Conservation (phyloP, 306 rosid species). For the Inga oerstediana region DNA sequence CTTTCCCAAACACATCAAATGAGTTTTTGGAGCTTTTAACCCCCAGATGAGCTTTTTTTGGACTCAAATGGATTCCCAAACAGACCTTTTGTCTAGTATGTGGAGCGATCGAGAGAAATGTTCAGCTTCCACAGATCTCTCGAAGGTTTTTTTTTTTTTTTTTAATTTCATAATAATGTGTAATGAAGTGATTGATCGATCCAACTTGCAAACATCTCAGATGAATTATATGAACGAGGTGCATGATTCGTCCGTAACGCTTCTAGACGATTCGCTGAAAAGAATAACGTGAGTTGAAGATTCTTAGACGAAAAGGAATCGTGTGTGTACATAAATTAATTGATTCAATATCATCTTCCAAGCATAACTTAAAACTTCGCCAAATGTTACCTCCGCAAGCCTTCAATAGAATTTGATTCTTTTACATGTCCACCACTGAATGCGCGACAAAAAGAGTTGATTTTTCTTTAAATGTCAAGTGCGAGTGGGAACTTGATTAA, state of each 20-base stretch:
- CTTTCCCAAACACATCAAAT: too few relatives aligned
- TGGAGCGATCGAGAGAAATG: neutral
- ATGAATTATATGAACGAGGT: neutral
- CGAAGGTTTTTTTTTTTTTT: neutral
- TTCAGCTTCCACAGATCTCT: neutral
- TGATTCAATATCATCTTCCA: neutral
- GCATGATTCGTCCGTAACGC: neutral
- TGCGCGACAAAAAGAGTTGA: too few relatives aligned
- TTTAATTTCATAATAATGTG: neutral
- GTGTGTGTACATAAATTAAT: too few relatives aligned
- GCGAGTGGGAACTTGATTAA: too few relatives aligned
- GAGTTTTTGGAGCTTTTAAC: too few relatives aligned
- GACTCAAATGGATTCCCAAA: too few relatives aligned
- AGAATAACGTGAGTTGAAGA: neutral
- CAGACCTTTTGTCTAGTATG: neutral
- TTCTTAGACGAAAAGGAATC: neutral
- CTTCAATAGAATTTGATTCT: neutral
- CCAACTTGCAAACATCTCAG: neutral
- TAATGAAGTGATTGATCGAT: neutral
- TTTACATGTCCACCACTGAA: neutral
- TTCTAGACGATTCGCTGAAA: neutral
- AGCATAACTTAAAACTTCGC: neutral
- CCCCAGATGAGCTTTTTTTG: too few relatives aligned
- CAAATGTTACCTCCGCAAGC: neutral
- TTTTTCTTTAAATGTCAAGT: too few relatives aligned